Conservation (phyloP, 257 asterid species). For the Solanum medicagineum region DNA sequence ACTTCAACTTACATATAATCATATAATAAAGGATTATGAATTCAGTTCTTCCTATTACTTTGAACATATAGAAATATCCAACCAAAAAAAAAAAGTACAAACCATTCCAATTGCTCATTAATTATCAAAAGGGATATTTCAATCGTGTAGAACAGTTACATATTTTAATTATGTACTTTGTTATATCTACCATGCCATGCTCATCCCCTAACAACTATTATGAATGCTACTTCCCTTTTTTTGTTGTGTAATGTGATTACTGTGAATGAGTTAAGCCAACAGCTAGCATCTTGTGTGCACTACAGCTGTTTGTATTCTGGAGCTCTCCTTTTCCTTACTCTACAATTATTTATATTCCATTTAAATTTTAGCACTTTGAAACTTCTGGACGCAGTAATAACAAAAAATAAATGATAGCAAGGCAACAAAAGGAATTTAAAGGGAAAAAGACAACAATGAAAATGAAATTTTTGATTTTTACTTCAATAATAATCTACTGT, state of each 20-base stretch:
- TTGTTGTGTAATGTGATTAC: not conserved
- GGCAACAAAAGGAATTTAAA: not conserved
- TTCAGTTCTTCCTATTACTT: no score
- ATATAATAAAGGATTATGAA: no score
- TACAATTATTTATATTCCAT: not conserved
- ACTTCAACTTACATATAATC: no score
- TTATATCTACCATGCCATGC: not conserved
- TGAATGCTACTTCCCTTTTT: not conserved
- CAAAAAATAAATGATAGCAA: not conserved
- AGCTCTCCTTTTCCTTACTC: not conserved
- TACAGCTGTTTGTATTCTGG: conserved; percentile 3
- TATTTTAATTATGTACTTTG: no score
- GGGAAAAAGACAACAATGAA: not conserved
- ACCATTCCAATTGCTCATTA: not conserved
- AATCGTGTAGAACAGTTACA: not conserved
- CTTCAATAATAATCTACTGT: not conserved
- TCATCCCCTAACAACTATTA: not conserved
- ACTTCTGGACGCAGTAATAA: not conserved
- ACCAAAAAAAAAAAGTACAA: not conserved
- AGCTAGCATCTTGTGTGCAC: not conserved
- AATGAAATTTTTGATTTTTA: not conserved
- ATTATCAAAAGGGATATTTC: not conserved
- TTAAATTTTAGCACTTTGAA: not conserved
- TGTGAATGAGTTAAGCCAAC: not conserved
- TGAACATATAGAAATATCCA: not conserved